Conservation (phyloP, 1,284 basidiomycete species). For the Omphalotus olearius region DNA sequence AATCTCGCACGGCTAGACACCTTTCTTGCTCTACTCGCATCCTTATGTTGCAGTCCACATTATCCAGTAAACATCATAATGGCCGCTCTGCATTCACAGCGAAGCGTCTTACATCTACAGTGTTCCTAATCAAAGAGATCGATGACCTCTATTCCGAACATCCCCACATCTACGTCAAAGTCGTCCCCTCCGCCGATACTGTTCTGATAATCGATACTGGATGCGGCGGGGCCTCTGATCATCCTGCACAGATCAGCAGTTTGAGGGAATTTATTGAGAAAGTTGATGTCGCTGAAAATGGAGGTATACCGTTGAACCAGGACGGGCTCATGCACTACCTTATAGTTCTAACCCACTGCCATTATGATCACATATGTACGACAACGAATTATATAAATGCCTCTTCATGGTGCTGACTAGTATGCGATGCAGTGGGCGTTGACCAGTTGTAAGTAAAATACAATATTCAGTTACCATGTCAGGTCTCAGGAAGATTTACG, state of each 20-base stretch:
- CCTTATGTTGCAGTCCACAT: too few relatives aligned
- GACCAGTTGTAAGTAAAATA: constrained; percentile 38
- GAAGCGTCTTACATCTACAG: constrained; percentile 37
- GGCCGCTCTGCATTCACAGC: constrained; percentile 33
- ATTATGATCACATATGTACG: constrained; percentile 56
- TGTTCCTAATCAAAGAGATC: constrained; percentile 49
- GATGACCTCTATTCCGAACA: constrained; percentile 48
- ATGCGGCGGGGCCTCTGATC: constrained; percentile 42
- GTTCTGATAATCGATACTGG: constrained; percentile 52
- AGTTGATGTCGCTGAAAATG: constrained; percentile 38
- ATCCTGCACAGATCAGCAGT: constrained; percentile 37
- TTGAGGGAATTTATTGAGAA: constrained; percentile 48
- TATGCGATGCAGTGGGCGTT: constrained; percentile 26
- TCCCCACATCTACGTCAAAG: constrained; percentile 50
- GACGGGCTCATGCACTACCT: constrained; percentile 38
- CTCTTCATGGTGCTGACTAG: neutral
- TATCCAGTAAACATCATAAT: neutral
- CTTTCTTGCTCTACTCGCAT: too few relatives aligned
- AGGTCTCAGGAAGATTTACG: neutral
- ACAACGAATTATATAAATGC: neutral
- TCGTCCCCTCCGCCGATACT: constrained; percentile 33
- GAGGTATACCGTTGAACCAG: constrained; percentile 37
- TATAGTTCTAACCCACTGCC: constrained; percentile 48
- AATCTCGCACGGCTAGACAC: neutral
- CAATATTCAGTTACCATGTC: neutral